Conservation (phyloP, 208 protist genomes). For the Trypanosoma caninum region DNA sequence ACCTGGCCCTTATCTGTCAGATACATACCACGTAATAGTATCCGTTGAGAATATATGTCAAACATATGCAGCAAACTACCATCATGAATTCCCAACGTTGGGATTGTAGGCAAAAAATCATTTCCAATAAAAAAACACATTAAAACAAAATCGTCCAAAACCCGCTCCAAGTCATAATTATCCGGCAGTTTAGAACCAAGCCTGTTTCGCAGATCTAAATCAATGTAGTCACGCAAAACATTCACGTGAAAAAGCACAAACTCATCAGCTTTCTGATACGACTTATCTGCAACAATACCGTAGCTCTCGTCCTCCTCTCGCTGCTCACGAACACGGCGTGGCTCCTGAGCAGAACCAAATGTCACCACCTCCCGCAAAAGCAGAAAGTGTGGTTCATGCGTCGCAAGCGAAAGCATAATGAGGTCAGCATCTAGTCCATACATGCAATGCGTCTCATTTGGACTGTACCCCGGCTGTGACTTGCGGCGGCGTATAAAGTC, state of each 20-base stretch:
- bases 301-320: conserved; percentile 77
- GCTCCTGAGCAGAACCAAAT: conserved; percentile 53
- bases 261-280: conserved; percentile 76
- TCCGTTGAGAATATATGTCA: conserved; percentile 70
- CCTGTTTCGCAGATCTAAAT: conserved; percentile 76
- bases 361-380: conserved; percentile 95
- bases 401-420: conserved; percentile 96
- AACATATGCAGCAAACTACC: conserved; percentile 88
- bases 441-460: conserved; percentile 96
- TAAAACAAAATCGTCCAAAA: conserved; percentile 97
- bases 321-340: conserved; percentile 66
- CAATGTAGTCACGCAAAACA: conserved; percentile 95
- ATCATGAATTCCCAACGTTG: conserved; percentile 94
- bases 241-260: conserved; percentile 92
- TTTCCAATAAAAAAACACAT: conserved; percentile 98
- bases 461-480: conserved; percentile 89
- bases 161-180: conserved; percentile 86
- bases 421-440: conserved; percentile 99
- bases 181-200: conserved; percentile 15
- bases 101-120: conserved; percentile 98
- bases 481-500: conserved; percentile 97
- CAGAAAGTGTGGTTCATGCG: conserved; percentile 97
- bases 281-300: conserved; percentile 77
- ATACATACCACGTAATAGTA: conserved; percentile 68
- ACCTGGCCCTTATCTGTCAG: conserved; percentile 75